Percentiles rank a stretch among this genome's conserved stretches.
These are phyloP conservation scores for Termitomyces sp. DNA, from an alignment of 768 basidiomycete genomes.

Conservation along the genomic window DNA sequence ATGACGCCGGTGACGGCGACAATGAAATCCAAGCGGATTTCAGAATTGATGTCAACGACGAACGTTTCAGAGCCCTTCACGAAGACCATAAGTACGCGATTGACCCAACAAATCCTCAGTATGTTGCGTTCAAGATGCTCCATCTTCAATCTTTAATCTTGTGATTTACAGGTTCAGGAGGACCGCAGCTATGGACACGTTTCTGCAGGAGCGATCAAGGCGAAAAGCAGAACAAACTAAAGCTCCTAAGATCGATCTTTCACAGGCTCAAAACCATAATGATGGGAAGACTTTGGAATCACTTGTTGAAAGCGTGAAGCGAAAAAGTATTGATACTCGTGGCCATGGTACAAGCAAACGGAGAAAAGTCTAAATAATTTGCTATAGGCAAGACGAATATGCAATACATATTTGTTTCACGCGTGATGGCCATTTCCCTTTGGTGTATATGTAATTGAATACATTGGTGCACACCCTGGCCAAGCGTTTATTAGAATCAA, in stretches of 20 bases:
- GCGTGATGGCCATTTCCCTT: not conserved
- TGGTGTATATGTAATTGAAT: not conserved
- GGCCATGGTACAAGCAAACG: conserved; percentile 31
- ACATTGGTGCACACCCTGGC: not conserved
- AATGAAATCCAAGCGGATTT: conserved; percentile 80
- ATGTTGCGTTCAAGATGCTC: conserved; percentile 25
- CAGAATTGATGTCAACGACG: conserved; percentile 76
- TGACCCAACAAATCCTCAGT: conserved; percentile 95
- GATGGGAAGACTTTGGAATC: conserved; percentile 41
- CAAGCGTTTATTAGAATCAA: not conserved
- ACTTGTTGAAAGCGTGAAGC: conserved; percentile 84
- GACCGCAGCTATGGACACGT: conserved; percentile 83
- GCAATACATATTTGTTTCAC: not conserved
- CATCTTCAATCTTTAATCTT: not conserved
- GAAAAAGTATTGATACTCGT: conserved; percentile 48
- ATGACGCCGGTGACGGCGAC: conserved; percentile 36
- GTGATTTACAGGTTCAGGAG: conserved; percentile 69
- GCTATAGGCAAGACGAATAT: not conserved
- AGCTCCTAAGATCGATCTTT: conserved; percentile 8
- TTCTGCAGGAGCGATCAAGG: conserved; percentile 80
- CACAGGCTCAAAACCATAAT: conserved; percentile 3
- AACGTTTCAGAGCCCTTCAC: conserved; percentile 81
- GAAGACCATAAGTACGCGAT: conserved; percentile 92
- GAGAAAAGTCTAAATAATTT: conserved; percentile 25
- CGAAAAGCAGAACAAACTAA: conserved; percentile 38